Evolutionary conservation across 2,329 filamentous ascomycete species (phyloP), one percentile per base, ranked within the genome.

Genomic region (Talaromyces sp.): DNA sequence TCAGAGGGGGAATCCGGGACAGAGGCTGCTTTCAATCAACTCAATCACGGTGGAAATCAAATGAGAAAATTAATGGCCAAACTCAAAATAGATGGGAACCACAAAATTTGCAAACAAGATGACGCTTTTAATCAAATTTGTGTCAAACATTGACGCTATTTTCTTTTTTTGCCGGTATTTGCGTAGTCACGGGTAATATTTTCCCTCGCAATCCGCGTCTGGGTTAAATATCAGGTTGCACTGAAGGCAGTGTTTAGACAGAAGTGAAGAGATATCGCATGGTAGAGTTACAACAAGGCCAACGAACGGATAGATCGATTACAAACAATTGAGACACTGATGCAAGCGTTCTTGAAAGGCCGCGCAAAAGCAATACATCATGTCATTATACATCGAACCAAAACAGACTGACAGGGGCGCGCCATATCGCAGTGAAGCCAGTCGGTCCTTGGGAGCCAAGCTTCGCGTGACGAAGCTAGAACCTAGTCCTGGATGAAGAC

Each of bases 121-220:
- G 43, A 60, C 31, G 43, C 14, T 35, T 48, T 35, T 19, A 1
- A 37, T 19, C 31, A 19, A 10, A 14, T 35, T 35, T 37, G 50
- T 56, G n/a, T 22, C 27, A 31, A 31, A 33, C 31, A 54, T 31
- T 27, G 14, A 8, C 31, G 50, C 2, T 54, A 10, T 54, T 54
- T 48, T 60, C 13, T 16, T 48, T 60, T 60, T 48, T 10, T 37
- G 16, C 33, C 6, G 13, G 22, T 45, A 19, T 10, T 24, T 50
- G 24, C 13, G 3, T 48, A 16, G 22, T 16, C 45, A 48, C 24
- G 24, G 19, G 31, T n/a, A 58, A 1, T n/a, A 52, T 27, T 62
- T 63, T 57, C 27, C 39, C 37, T 63, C 61, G 61, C 61, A 63
- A 52, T 56, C 39, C 61, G 61, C 61, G 61, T 63, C 39, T 63